phyloP scores from a whole-genome alignment of 2,329 filamentous ascomycete species.

The Lasiodiplodia citricola region DNA sequence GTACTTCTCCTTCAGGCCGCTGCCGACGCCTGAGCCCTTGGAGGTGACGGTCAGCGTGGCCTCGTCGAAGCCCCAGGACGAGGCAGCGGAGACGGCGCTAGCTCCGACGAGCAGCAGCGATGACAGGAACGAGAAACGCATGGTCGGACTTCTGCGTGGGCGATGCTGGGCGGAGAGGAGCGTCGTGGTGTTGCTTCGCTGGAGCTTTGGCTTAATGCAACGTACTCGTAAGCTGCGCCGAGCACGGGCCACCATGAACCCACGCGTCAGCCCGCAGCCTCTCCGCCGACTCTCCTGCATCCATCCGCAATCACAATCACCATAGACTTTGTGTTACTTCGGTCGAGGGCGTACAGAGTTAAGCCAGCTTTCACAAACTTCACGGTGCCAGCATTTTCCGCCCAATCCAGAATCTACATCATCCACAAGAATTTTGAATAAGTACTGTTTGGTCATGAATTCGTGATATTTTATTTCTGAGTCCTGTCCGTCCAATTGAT shows the following conservation, averaged over 20 bases:
- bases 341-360: no score
- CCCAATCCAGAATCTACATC: neutral
- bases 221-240: neutral
- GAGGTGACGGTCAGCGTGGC: slow-evolving; percentile 68
- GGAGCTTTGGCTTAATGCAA: slow-evolving; percentile 25
- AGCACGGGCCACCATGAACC: slow-evolving; percentile 8
- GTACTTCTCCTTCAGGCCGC: slow-evolving; percentile 69
- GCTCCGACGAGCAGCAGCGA: slow-evolving; percentile 49
- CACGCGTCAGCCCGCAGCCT: neutral
- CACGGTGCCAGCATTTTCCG: neutral
- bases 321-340: no score
- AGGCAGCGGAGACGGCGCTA: slow-evolving; percentile 53
- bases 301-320: neutral
- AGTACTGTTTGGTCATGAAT: neutral
- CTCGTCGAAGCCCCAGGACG: slow-evolving; percentile 76
- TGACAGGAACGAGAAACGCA: slow-evolving; percentile 44
- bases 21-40: slow-evolving; percentile 61
- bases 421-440: neutral
- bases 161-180: slow-evolving; percentile 11
- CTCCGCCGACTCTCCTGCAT: neutral
- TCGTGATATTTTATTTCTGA: neutral
- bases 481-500: neutral
- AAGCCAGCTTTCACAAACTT: no score
- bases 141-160: slow-evolving; percentile 14
- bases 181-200: slow-evolving; percentile 13